These are phyloP conservation scores for Flaveria trinervia DNA, from an alignment of 129 eudicot species.

Conservation along the genomic window DNA sequence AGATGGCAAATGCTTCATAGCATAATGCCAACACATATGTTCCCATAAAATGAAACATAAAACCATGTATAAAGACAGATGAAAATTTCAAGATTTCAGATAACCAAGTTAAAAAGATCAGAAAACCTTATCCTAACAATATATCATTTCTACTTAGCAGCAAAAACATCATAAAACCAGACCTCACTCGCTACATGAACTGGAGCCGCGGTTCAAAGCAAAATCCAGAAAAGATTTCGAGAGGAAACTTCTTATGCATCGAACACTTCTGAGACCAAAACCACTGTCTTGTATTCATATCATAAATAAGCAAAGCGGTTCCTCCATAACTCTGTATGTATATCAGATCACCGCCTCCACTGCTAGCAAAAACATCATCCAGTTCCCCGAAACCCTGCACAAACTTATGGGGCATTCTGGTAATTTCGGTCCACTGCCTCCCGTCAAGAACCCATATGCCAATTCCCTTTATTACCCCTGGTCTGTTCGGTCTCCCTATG, in stretches of 20 bases:
- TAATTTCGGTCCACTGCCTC: constrained; percentile 43
- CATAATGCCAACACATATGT: constrained; percentile 8
- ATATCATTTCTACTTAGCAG: constrained; percentile 14
- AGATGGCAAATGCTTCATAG: neutral
- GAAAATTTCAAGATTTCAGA: constrained; percentile 24
- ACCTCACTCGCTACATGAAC: constrained; percentile 22
- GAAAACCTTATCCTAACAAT: neutral
- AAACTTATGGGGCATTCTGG: constrained; percentile 43
- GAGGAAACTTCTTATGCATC: constrained; percentile 46
- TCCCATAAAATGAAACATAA: constrained; percentile 9
- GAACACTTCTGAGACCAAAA: constrained; percentile 45
- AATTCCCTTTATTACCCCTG: constrained; percentile 50
- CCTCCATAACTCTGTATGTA: constrained; percentile 61
- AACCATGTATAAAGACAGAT: constrained; percentile 13
- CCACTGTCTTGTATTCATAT: constrained; percentile 49
- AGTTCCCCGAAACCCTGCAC: constrained; percentile 51
- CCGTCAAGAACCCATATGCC: constrained; percentile 56
- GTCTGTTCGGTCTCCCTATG: constrained; percentile 39
- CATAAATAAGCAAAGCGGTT: constrained; percentile 45
- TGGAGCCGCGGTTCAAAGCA: constrained; percentile 54
- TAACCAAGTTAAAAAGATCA: neutral
- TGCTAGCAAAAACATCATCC: constrained; percentile 56
- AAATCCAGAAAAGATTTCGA: constrained; percentile 55
- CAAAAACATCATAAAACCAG: neutral
- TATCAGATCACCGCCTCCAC: constrained; percentile 54